Evolutionary conservation across 345 rosid genomes (phyloP).

Genomic region (Eucalyptus urophylla): DNA sequence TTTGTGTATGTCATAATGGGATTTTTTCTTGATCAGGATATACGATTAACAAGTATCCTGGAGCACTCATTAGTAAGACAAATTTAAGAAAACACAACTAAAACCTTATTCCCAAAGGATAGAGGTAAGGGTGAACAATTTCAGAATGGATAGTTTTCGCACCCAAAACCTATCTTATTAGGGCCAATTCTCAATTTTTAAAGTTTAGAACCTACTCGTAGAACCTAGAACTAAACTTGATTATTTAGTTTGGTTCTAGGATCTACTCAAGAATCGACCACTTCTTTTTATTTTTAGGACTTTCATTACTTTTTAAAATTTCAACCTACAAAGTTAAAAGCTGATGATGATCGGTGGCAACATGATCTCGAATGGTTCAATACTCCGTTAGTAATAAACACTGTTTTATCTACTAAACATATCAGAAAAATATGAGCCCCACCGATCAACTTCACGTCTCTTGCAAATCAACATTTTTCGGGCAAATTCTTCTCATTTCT

Average conservation of each 20-base stretch:
- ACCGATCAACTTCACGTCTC: background rate
- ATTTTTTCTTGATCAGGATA: fast-evolving
- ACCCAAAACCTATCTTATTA: too few species aligned
- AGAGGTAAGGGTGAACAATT: fast-evolving
- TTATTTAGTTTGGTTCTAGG: fast-evolving
- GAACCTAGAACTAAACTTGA: too few species aligned
- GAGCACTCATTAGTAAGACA: background rate
- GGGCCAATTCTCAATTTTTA: background rate
- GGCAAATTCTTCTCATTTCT: background rate
- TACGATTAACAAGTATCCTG: background rate
- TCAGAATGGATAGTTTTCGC: too few species aligned
- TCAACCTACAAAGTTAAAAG: too few species aligned
- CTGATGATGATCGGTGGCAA: too few species aligned
- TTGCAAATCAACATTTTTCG: background rate
- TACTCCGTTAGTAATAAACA: background rate
- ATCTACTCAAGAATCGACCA: background rate
- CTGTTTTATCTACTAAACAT: background rate
- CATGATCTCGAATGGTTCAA: background rate
- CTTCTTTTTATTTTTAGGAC: too few species aligned
- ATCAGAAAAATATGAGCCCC: background rate
- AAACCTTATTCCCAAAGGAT: fast-evolving
- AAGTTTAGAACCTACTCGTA: background rate
- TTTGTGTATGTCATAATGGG: background rate
- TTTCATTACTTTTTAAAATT: too few species aligned
- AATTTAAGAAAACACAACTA: background rate